phyloP scores from a whole-genome alignment of 306 rosid species.

The Albizia julibrissin region DNA sequence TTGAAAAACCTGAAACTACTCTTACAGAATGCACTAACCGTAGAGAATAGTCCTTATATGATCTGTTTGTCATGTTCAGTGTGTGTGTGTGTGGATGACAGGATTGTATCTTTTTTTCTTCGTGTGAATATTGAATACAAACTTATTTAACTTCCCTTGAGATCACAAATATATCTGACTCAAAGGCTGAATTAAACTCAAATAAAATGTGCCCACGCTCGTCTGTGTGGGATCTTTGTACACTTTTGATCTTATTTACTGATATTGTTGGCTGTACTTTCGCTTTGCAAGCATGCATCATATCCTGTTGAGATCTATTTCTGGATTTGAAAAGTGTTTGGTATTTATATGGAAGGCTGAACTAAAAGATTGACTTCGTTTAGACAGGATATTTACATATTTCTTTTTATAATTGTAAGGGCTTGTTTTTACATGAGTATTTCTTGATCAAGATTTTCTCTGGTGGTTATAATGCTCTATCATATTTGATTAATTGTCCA shows the following conservation, averaged over 20 bases:
- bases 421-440: background rate
- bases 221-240: background rate
- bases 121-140: background rate
- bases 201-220: too few relatives aligned
- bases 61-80: background rate
- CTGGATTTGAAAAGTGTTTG: too few relatives aligned
- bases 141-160: too few relatives aligned
- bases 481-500: background rate
- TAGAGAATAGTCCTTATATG: background rate
- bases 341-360: too few relatives aligned
- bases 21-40: background rate
- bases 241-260: background rate
- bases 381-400: background rate
- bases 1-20: background rate
- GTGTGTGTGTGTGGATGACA: background rate
- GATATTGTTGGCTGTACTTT: background rate
- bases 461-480: background rate
- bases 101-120: background rate
- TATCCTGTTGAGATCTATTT: background rate
- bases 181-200: background rate
- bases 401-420: background rate
- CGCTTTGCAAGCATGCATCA: background rate
- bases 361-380: conserved; percentile 16
- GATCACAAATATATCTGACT: background rate
- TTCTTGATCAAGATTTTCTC: background rate